Conservation (phyloP, 306 rosid species). For the Castanea crenata region DNA sequence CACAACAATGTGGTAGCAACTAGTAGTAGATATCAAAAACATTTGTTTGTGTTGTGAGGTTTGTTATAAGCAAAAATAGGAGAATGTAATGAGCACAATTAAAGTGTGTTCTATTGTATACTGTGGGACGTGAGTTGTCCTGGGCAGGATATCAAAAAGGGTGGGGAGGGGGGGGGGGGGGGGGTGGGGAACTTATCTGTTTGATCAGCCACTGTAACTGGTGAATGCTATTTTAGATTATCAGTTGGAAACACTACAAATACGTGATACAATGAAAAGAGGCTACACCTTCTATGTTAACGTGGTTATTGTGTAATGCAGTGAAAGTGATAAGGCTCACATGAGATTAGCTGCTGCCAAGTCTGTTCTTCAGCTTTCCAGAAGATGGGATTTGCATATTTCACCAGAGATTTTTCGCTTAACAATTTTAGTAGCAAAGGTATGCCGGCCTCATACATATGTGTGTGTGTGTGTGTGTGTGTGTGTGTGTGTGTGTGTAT, state of each 20-base stretch:
- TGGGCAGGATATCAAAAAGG: too few species aligned
- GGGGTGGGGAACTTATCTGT: not conserved
- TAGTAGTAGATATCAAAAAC: too few species aligned
- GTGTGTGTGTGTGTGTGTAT: too few species aligned
- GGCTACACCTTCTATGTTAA: not conserved
- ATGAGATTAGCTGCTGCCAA: slow-evolving; percentile 83
- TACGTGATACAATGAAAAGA: not conserved
- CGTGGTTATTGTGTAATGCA: slow-evolving; percentile 30
- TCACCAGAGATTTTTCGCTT: slow-evolving; percentile 58
- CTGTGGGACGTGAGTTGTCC: too few species aligned
- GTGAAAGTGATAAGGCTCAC: slow-evolving; percentile 54
- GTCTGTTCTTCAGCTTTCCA: slow-evolving; percentile 74
- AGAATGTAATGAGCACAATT: too few species aligned
- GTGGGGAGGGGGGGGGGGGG: too few species aligned
- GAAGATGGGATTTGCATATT: slow-evolving; percentile 83
- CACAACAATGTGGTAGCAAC: too few species aligned
- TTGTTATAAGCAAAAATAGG: too few species aligned
- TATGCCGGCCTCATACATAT: slow-evolving; percentile 12
- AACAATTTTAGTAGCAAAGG: slow-evolving; percentile 67
- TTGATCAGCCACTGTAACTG: not conserved
- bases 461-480: not conserved
- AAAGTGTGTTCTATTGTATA: too few species aligned
- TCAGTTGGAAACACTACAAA: not conserved
- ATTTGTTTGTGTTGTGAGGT: too few species aligned
- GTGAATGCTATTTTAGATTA: not conserved